Evolutionary conservation across 768 basidiomycete genomes (phyloP), one percentile per base, ranked within the genome.

Genomic region (Boletus tomentosulus): DNA sequence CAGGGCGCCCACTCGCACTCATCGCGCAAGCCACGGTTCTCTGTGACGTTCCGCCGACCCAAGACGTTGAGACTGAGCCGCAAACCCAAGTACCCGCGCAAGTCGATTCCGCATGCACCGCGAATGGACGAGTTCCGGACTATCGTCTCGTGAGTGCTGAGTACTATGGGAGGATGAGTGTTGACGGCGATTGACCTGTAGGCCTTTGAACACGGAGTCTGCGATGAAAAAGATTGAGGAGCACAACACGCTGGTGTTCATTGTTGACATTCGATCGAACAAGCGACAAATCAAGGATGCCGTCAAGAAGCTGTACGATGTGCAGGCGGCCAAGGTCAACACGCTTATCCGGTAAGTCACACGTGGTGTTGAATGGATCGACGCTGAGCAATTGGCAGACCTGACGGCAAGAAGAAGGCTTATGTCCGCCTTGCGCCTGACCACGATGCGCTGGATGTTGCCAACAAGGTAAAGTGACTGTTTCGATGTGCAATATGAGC

Each of bases 141-240:
- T 42, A 91, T 98, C 67, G 84, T 92, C 52, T 89, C 86, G 88
- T 89, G 74, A 71, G 87, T 80, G 33, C 33, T 4, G 12, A 34
- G 33, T 34, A 6, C 33, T 13, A 34, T 13, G 33, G 33, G 33
- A 24, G 15, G n/a, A 5, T 9, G 19, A n/a, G 39, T 51, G 50
- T 46, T 58, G 46, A 48, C 47, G 41, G 22, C 15, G 27, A 34
- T 34, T 15, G 41, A 13, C 13, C 13, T 24, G 49, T 53, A 90
- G 87, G 48, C 91, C 91, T 16, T 72, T 93, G 72, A 96, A 93
- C 85, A 96, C 93, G 15, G 95, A 98, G 74, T 87, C 85, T 12
- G 95, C 96, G 58, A 98, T 98, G 96, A 96, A 98, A 84, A 97
- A 99, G 84, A 99, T 99, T 54, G 96, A 99, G 81, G 96, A 98